phyloP scores from a whole-genome alignment of 2,329 filamentous ascomycete genomes.

The Fusarium sp. region DNA sequence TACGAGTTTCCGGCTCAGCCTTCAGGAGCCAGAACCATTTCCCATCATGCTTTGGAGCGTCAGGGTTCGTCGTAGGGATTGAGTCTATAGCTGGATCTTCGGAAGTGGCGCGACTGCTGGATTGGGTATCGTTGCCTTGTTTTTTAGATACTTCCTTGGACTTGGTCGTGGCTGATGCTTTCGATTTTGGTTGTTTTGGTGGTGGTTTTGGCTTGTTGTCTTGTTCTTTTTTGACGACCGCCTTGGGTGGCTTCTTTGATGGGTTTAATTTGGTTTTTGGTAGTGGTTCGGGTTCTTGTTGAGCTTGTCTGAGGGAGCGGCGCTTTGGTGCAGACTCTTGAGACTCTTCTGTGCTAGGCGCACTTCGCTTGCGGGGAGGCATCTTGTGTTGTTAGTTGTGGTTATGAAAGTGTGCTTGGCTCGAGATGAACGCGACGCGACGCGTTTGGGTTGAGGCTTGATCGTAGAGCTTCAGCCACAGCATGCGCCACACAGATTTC shows the following conservation, averaged over 20 bases:
- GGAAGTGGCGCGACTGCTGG: conserved; percentile 26
- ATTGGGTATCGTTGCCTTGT: background rate
- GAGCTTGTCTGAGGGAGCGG: conserved; percentile 36
- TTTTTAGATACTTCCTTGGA: background rate
- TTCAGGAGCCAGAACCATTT: conserved; percentile 83
- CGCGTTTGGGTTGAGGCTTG: conserved; percentile 10
- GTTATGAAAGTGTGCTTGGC: background rate
- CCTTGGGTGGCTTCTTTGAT: conserved; percentile 13
- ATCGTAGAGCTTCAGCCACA: rapidly evolving
- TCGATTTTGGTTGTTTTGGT: background rate
- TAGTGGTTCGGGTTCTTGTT: background rate
- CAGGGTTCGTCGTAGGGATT: conserved; percentile 55
- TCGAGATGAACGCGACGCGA: background rate
- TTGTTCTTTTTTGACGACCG: conserved; percentile 5
- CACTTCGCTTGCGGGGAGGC: conserved; percentile 38
- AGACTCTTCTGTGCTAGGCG: background rate
- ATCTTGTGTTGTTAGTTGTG: conserved; percentile 6
- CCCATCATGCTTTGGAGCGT: conserved; percentile 56
- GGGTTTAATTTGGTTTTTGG: background rate
- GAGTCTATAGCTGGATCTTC: conserved; percentile 51
- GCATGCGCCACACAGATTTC: background rate
- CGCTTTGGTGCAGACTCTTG: conserved; percentile 23
- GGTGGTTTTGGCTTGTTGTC: background rate
- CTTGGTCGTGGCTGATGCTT: background rate
- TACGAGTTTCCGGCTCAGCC: conserved; percentile 86